phyloP scores from a whole-genome alignment of 2,329 filamentous ascomycete genomes.

The Pyrenochaeta sp. region DNA sequence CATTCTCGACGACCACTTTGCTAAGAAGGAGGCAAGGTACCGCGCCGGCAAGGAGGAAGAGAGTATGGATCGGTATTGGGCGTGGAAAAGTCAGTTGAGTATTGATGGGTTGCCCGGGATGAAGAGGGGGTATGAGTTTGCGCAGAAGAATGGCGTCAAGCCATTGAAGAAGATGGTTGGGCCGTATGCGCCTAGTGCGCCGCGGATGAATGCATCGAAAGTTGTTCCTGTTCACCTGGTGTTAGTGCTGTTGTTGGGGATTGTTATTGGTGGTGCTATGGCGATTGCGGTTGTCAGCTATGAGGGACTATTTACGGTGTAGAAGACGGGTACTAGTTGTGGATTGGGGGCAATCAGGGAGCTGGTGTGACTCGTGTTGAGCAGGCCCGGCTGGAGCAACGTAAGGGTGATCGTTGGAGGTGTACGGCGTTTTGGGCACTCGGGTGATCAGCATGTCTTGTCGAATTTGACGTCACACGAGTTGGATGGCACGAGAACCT shows the following conservation, averaged over 20 bases:
- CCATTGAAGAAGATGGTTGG: conserved; percentile 57
- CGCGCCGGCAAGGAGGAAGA: conserved; percentile 49
- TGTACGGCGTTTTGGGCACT: background rate
- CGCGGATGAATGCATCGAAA: conserved; percentile 12
- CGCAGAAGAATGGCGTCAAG: conserved; percentile 46
- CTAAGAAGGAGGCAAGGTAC: conserved; percentile 50
- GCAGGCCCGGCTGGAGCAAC: background rate
- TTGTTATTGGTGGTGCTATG: conserved; percentile 41
- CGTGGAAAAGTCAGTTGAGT: conserved; percentile 53
- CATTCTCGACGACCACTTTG: conserved; percentile 53
- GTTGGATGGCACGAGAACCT: no score
- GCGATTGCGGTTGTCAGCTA: conserved; percentile 34
- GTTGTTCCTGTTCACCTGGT: conserved; percentile 28
- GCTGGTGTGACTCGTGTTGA: no score
- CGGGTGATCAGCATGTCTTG: no score
- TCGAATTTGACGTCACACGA: no score
- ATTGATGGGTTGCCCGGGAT: conserved; percentile 57
- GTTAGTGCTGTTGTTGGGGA: conserved; percentile 39
- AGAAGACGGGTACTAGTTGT: conserved; percentile 26
- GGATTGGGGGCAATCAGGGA: background rate
- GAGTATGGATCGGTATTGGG: conserved; percentile 56
- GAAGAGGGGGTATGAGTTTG: conserved; percentile 50
- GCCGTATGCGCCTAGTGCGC: conserved; percentile 33
- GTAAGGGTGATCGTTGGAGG: background rate
- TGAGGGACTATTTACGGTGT: conserved; percentile 31